Base-by-base conservation (phyloP, 331 rosid genomes). In the Acacia pycnantha region DNA sequence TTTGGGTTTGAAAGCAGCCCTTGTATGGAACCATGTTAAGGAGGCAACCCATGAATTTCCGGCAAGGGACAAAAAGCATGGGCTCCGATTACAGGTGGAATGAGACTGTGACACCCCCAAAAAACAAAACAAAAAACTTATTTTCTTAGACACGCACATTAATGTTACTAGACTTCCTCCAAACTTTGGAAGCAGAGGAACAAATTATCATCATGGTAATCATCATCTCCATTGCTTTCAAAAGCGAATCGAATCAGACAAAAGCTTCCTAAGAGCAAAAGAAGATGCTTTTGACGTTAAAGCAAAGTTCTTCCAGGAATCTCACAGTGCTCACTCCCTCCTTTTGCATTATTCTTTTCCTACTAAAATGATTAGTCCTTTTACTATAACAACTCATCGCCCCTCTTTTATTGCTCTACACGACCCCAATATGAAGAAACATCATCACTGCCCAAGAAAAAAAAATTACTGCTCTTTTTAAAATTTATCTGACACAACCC, bases 61-160 rank as follows among this genome's bases (percentile, higher is more conserved):
- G 92, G 97, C 89, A 77, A 85, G 87, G 88, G 97, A 92, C 97
- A 87, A 91, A 90, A 93, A 86, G 92, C 91, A 88, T 80, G 96
- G 86, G 93, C 88, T 86, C 81, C 87, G 88, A 97, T 90, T 89
- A 77, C 62, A 76, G 29, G n/a, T 56, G 62, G 61, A 82, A 48
- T 84, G 76, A 83, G 92, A 87, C 79, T 88, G 94, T 85, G 97
- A 90, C 90, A 26, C 3, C 18, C 18, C 62, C 50, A 11, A 1
- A 11, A 10, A 47, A 53, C 1, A 21, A 19, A 53, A 19, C 2
- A 19, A 54, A 8, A 7, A 6, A 26, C 22, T 8, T 8, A 56
- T 56, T 21, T n/a, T 56, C 62, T 56, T 4, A 6, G 7, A 5
- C 9, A 51, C 27, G 10, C 62, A 21, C 62, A 8, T 56, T n/a